phyloP scores from a whole-genome alignment of 192 early-diverging fungal species.

The Coemansia sp. region DNA sequence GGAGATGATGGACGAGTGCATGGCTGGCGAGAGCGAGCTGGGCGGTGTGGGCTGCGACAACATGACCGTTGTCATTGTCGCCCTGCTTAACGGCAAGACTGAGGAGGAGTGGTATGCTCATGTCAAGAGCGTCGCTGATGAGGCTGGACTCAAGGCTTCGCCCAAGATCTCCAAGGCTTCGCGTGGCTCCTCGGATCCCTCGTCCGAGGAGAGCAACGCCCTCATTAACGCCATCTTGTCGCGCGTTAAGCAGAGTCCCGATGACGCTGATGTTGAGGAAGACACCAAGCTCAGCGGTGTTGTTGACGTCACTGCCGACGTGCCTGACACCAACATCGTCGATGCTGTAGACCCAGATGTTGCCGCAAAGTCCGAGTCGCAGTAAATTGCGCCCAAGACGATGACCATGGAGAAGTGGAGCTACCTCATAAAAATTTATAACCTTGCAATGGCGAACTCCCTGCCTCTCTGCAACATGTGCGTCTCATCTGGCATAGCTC shows the following conservation, averaged over 20 bases:
- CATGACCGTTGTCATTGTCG: slow-evolving; percentile 97
- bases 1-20: slow-evolving; percentile 87
- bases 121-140: slow-evolving; percentile 52
- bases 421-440: not conserved
- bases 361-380: slow-evolving; percentile 17
- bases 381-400: not conserved
- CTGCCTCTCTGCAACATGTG: not conserved
- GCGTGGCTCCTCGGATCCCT: slow-evolving; percentile 17
- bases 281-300: not conserved
- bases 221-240: slow-evolving; percentile 40
- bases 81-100: slow-evolving; percentile 75
- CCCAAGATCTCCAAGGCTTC: slow-evolving; percentile 37
- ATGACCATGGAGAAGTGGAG: not conserved
- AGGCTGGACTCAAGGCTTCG: slow-evolving; percentile 44
- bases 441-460: not conserved
- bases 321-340: not conserved
- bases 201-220: slow-evolving; percentile 29
- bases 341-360: slow-evolving; percentile 18
- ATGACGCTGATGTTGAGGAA: slow-evolving; percentile 10
- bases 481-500: not conserved
- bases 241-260: slow-evolving; percentile 14
- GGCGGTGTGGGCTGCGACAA: slow-evolving; percentile 98
- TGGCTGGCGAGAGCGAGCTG: slow-evolving; percentile 85
- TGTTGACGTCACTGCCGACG: not conserved
- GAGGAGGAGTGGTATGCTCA: slow-evolving; percentile 75